These are phyloP conservation scores for Monosporascus cannonballus DNA, from an alignment of 2,329 filamentous ascomycete genomes.

Conservation along the genomic window DNA sequence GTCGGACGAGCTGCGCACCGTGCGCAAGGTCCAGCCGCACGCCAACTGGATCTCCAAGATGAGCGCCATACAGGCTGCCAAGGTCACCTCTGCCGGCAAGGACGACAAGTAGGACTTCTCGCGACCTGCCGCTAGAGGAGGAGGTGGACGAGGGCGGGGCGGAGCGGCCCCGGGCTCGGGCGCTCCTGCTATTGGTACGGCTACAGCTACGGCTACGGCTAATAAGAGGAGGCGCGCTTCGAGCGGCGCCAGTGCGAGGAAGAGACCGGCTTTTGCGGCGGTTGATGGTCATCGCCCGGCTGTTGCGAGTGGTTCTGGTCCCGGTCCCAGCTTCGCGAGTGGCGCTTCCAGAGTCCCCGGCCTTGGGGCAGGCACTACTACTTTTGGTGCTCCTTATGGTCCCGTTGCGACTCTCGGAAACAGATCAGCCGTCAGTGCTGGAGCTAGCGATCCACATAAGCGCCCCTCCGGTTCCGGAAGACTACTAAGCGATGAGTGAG, in stretches of 20 bases:
- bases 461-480: too few species aligned
- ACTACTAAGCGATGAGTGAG: too few species aligned
- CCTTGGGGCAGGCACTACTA: not conserved
- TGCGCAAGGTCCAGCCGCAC: constrained; percentile 86
- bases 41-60: constrained; percentile 93
- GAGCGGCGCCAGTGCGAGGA: not conserved
- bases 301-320: not conserved
- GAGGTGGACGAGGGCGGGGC: not conserved
- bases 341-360: not conserved
- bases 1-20: constrained; percentile 87
- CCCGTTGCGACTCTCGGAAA: not conserved
- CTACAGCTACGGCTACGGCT: too few species aligned
- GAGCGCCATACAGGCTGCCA: constrained; percentile 91
- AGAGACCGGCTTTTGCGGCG: not conserved
- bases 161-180: not conserved
- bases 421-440: too few species aligned
- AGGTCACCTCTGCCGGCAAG: constrained; percentile 64
- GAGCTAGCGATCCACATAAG: too few species aligned
- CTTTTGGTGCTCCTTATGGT: not conserved
- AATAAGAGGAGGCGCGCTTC: not conserved
- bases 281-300: not conserved
- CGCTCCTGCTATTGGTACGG: too few species aligned
- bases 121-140: constrained; percentile 4
- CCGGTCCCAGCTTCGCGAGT: not conserved
- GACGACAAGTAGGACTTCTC: constrained; percentile 37